Evolutionary conservation across 108 stramenopile genomes (phyloP).

Genomic region (Skeletonema tropicum): DNA sequence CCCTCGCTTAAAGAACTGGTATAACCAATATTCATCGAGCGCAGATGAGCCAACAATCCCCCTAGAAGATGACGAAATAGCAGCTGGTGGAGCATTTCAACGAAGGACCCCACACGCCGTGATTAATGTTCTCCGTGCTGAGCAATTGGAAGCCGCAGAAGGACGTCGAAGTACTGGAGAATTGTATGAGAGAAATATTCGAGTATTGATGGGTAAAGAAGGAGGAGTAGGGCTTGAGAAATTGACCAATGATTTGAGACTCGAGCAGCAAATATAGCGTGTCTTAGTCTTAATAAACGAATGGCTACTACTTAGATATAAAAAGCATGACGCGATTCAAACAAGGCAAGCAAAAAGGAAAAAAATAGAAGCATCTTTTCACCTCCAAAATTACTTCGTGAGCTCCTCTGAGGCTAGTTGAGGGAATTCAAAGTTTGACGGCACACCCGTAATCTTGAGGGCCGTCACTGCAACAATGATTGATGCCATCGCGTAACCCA

Average conservation of each 20-base stretch:
- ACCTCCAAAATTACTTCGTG: too few species aligned
- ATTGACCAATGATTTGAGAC: slow-evolving; percentile 59
- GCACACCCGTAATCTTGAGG: neutral
- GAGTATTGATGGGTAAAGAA: slow-evolving; percentile 47
- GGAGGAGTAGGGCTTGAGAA: slow-evolving; percentile 60
- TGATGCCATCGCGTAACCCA: neutral
- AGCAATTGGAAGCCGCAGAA: slow-evolving; percentile 82
- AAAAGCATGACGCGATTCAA: too few species aligned
- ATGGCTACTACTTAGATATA: too few species aligned
- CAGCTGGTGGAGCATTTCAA: slow-evolving; percentile 86
- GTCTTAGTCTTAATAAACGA: neutral
- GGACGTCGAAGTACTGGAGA: slow-evolving; percentile 54
- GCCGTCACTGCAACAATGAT: neutral
- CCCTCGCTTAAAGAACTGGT: slow-evolving; percentile 76
- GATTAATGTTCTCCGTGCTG: slow-evolving; percentile 79
- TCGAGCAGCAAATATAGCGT: slow-evolving; percentile 44
- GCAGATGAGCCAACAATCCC: neutral
- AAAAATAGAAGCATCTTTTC: too few species aligned
- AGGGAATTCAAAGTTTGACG: too few species aligned
- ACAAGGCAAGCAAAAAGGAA: too few species aligned
- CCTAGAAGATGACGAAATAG: slow-evolving; percentile 61
- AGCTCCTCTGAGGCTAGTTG: too few species aligned
- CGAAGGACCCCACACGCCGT: slow-evolving; percentile 83
- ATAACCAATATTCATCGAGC: slow-evolving; percentile 22
- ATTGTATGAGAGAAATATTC: slow-evolving; percentile 73